Percentiles rank a stretch among this genome's conserved stretches.
Evolutionary conservation across 2,329 filamentous ascomycete species (phyloP).

Genomic region (Alternaria sp.): DNA sequence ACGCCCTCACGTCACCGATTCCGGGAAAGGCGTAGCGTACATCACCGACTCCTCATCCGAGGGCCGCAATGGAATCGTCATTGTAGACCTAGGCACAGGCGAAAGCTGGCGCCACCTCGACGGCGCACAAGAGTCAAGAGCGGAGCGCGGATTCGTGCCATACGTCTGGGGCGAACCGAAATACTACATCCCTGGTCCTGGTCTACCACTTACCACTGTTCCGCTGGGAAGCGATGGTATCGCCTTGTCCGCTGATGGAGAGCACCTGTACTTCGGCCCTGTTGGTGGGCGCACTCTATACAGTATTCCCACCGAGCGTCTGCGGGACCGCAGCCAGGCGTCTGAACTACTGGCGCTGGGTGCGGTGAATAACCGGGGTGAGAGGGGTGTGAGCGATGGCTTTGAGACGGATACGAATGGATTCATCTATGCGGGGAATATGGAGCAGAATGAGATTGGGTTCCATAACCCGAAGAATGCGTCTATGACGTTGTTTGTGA

Average conservation of each 20-base stretch:
- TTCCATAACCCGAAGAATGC: conserved; percentile 57
- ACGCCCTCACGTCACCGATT: conserved; percentile 48
- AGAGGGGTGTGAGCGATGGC: conserved; percentile 60
- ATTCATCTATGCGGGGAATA: conserved; percentile 57
- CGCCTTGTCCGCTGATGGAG: conserved; percentile 56
- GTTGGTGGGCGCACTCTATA: conserved; percentile 56
- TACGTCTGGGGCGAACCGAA: conserved; percentile 58
- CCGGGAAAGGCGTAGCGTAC: conserved; percentile 58
- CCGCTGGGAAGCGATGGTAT: conserved; percentile 60
- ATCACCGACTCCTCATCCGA: conserved; percentile 59
- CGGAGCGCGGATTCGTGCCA: conserved; percentile 55
- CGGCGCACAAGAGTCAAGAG: conserved; percentile 49
- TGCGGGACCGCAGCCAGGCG: conserved; percentile 48
- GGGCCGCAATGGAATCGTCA: conserved; percentile 57
- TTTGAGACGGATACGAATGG: conserved; percentile 60
- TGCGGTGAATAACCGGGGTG: conserved; percentile 51
- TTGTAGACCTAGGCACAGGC: conserved; percentile 58
- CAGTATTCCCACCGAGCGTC: conserved; percentile 51
- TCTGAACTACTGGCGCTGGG: conserved; percentile 55
- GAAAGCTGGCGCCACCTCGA: conserved; percentile 59
- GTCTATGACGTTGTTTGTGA: conserved; percentile 51
- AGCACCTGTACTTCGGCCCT: conserved; percentile 55
- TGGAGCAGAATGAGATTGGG: conserved; percentile 51
- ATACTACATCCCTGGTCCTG: conserved; percentile 50
- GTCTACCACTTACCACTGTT: conserved; percentile 46